phyloP scores from a whole-genome alignment of 306 rosid genomes.

The Arachis stenosperma region DNA sequence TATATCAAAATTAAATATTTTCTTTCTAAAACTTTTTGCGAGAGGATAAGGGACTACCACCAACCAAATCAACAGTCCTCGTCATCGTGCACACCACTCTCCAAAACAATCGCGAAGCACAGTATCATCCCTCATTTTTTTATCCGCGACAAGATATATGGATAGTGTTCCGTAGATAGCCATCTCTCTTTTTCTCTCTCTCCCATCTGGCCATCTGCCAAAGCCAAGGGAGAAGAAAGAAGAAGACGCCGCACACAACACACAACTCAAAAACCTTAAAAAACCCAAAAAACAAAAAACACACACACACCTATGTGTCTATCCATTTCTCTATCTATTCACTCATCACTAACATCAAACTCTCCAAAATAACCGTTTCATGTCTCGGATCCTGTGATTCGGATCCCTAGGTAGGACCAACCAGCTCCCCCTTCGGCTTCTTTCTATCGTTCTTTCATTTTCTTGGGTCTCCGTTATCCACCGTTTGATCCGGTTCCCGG shows the following conservation, averaged over 20 bases:
- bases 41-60: no score
- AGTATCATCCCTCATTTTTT: background rate
- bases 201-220: constrained; percentile 58
- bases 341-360: constrained; percentile 18
- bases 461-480: background rate
- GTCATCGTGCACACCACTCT: background rate
- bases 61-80: no score
- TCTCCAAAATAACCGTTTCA: background rate
- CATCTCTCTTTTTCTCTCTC: constrained; percentile 47
- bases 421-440: constrained; percentile 13
- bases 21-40: no score
- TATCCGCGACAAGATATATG: constrained; percentile 66
- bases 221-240: constrained; percentile 44
- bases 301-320: background rate
- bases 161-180: constrained; percentile 52
- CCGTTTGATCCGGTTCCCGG: constrained; percentile 27
- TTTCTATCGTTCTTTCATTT: background rate
- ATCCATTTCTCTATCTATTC: no score
- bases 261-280: constrained; percentile 22
- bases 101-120: background rate
- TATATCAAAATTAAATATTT: no score
- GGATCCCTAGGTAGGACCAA: constrained; percentile 45
- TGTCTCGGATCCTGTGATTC: constrained; percentile 46
- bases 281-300: background rate
- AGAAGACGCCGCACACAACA: background rate